Base-by-base conservation (phyloP, 2,329 filamentous ascomycete species). In the Neonectria sp. region DNA sequence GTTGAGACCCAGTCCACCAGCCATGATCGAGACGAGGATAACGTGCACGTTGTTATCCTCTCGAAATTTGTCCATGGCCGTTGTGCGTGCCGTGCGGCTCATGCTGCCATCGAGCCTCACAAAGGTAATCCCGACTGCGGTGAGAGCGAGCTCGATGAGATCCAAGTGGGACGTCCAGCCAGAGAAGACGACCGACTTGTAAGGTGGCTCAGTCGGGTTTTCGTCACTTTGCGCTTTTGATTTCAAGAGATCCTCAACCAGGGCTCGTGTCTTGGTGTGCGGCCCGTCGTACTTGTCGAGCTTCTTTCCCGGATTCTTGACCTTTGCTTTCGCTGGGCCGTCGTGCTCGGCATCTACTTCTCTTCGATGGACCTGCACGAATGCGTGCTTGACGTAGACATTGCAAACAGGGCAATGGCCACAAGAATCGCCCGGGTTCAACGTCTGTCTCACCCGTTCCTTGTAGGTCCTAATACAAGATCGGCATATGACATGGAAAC, bases 91-190 rank as follows among this genome's bases (percentile, higher is more conserved):
- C 1, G 85, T 82, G 27, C 96, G 92, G 0, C 88, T 86, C 94
- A 98, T 97, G 69, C 90, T 93, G 58, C 96, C 96, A 75, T 98
- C 96, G 2, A 99, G 90, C n/a, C 96, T 93, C 5, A 90, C 89
- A 77, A 90, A 95, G 1, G 81, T 84, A 78, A 97, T 93, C 11
- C 86, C 85, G 12, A 87, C 87, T 56, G 89, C 86, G 33, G 90
- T 86, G 15, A 98, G 86, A 0, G 95, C 95, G 56, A 94, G 86
- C 77, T 96, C 91, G 72, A 99, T 97, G 24, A 99, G 88, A 78
- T 98, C 95, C 17, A 99, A 89, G 78, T 98, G 95, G 0, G 93
- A 92, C 0, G 96, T 98, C 95, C 96, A 98, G n/a, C 91, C 92
- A 0, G 95, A 97, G 81, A 98, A 98, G 7, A 99, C 91, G 15